Conservation (phyloP, 352 stramenopile genomes). For the Globisporangium solare region DNA sequence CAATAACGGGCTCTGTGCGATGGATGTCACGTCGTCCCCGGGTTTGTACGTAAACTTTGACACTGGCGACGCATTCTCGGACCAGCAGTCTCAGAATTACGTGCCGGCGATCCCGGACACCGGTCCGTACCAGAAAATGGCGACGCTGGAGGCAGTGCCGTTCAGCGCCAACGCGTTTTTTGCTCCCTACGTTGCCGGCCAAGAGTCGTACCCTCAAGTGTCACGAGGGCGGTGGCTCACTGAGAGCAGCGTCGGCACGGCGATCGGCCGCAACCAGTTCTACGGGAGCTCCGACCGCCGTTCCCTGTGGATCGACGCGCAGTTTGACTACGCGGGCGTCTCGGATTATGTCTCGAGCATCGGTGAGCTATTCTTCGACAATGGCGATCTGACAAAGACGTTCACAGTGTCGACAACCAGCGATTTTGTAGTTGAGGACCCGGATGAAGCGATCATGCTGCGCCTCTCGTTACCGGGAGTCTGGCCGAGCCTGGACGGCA, state of each 20-base stretch:
- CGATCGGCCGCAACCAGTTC: slow-evolving; percentile 84
- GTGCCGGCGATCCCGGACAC: slow-evolving; percentile 36
- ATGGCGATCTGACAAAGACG: slow-evolving; percentile 33
- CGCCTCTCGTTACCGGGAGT: slow-evolving; percentile 90
- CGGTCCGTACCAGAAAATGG: slow-evolving; percentile 57
- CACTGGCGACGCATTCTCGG: slow-evolving; percentile 68
- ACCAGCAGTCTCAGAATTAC: slow-evolving; percentile 45
- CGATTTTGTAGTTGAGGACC: slow-evolving; percentile 88
- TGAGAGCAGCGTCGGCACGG: slow-evolving; percentile 70
- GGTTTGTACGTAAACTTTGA: slow-evolving; percentile 68
- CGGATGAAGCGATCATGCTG: slow-evolving; percentile 89
- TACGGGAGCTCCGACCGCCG: slow-evolving; percentile 85
- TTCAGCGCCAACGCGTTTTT: slow-evolving; percentile 41
- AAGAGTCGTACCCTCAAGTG: slow-evolving; percentile 78
- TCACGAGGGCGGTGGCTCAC: slow-evolving; percentile 49
- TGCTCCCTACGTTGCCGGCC: slow-evolving; percentile 44
- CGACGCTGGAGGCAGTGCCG: slow-evolving; percentile 54
- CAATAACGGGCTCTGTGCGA: slow-evolving; percentile 46
- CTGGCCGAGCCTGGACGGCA: slow-evolving; percentile 85
- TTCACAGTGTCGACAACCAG: slow-evolving; percentile 85
- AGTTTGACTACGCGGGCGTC: slow-evolving; percentile 87
- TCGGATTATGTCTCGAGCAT: slow-evolving; percentile 85
- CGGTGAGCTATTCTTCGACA: slow-evolving; percentile 63
- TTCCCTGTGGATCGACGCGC: slow-evolving; percentile 68
- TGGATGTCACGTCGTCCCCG: slow-evolving; percentile 44